Base-by-base conservation (phyloP, 805 yeast species). In the Torulaspora franciscae region DNA sequence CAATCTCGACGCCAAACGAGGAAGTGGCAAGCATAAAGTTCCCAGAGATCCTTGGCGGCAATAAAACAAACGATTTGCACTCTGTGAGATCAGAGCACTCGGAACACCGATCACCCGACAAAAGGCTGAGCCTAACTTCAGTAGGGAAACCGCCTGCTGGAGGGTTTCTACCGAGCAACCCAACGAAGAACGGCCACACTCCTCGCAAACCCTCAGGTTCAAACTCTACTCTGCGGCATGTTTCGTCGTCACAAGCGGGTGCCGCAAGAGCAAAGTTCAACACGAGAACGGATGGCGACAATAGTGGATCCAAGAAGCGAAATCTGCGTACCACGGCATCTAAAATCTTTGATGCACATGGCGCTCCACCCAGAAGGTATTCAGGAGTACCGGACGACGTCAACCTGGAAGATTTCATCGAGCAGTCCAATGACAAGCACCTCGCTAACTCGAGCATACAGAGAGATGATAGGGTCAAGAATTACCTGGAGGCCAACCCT, bases 281-380 rank as follows among this genome's bases (percentile, higher is more conserved):
- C 22, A 15, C 43, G 14, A 44, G 25, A 22, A 32, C 45, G 5
- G 37, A 48, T 9, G 36, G 33, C 14, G 42, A 27, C 14, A 36
- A 24, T 22, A 27, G 10, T 37, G 41, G 30, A 15, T 28, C 19
- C 40, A 51, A 38, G 30, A 55, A 52, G 40, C 48, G 57, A 37
- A 79, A 74, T 41, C 65, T 80, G 36, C 63, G 85, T 32, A 79
- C 89, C 2, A 83, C 88, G 1, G 81, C 89, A 0, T 82, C 89
- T 1, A 81, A 81, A 49, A 65, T 84, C 5, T 84, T 85, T 62
- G 91, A 84, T 55, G 75, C 79, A 9, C 82, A 79, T 53, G 89
- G 87, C 1, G 77, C 83, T 0, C 84, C 81, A 37, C 79, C 87
- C 5, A 71, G 90, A 56, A 68, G 89, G 27, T 83, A 84, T 56